phyloP scores from a whole-genome alignment of 1,284 basidiomycete genomes.

The Boletus semigastroideus region DNA sequence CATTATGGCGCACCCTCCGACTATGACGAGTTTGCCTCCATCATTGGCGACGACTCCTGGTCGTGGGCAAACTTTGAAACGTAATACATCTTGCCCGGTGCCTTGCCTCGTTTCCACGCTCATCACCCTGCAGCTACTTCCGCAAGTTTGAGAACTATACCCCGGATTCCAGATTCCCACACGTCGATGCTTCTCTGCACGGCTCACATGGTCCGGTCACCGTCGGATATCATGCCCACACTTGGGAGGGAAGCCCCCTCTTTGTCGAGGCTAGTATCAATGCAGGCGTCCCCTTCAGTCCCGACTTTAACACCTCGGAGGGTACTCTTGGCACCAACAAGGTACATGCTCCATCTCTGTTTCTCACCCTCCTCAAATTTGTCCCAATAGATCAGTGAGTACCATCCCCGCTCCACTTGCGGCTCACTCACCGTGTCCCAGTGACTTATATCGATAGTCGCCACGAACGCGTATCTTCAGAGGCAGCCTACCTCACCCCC shows the following conservation, averaged over 20 bases:
- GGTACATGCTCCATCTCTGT: slow-evolving; percentile 7
- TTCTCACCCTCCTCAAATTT: neutral
- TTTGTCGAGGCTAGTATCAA: slow-evolving; percentile 33
- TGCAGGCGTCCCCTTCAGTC: slow-evolving; percentile 29
- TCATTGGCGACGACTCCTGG: slow-evolving; percentile 61
- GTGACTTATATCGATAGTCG: slow-evolving; percentile 62
- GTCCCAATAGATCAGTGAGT: slow-evolving; percentile 39
- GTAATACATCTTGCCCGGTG: slow-evolving; percentile 28
- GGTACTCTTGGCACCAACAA: slow-evolving; percentile 35
- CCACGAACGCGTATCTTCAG: slow-evolving; percentile 55
- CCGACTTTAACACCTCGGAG: slow-evolving; percentile 32
- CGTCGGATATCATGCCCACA: slow-evolving; percentile 31
- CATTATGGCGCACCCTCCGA: slow-evolving; percentile 68
- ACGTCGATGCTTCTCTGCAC: slow-evolving; percentile 44
- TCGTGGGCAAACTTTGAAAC: slow-evolving; percentile 53
- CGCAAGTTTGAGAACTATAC: slow-evolving; percentile 58
- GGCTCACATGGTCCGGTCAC: slow-evolving; percentile 53
- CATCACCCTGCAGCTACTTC: slow-evolving; percentile 47
- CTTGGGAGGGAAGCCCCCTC: slow-evolving; percentile 19
- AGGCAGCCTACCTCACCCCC: slow-evolving; percentile 63
- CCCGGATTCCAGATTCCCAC: slow-evolving; percentile 46
- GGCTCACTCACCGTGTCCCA: slow-evolving; percentile 24
- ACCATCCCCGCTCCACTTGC: neutral
- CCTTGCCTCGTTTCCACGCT: neutral
- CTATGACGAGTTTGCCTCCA: slow-evolving; percentile 66